phyloP scores from a whole-genome alignment of 2,329 filamentous ascomycete species.

The Zarea fungicola region DNA sequence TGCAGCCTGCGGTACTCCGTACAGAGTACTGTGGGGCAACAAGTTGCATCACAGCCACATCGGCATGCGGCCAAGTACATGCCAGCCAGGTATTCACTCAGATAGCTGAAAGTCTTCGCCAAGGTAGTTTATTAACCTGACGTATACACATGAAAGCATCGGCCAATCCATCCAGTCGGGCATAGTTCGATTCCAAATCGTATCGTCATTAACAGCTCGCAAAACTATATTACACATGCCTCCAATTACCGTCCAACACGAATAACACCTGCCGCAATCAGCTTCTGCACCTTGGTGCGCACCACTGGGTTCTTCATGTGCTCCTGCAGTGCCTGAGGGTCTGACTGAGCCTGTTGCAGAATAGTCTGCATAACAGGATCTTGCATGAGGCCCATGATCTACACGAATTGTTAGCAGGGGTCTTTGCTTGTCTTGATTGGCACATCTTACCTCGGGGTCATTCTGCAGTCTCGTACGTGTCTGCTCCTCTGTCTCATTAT shows the following conservation, averaged over 20 bases:
- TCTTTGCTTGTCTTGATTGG: neutral
- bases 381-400: constrained; percentile 85
- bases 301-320: constrained; percentile 94
- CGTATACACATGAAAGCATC: too few species aligned
- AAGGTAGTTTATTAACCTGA: too few species aligned
- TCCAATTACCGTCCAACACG: constrained; percentile 53
- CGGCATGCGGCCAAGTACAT: too few species aligned
- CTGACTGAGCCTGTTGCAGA: constrained; percentile 89
- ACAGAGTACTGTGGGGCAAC: too few species aligned
- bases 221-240: constrained; percentile 12
- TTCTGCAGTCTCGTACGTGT: constrained; percentile 84
- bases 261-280: constrained; percentile 90
- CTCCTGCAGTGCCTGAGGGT: constrained; percentile 88
- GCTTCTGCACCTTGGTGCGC: constrained; percentile 84
- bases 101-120: too few species aligned
- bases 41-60: too few species aligned
- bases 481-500: constrained; percentile 94
- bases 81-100: too few species aligned
- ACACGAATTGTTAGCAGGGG: constrained; percentile 22
- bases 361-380: constrained; percentile 98
- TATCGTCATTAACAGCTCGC: constrained; percentile 12
- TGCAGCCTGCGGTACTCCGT: too few species aligned
- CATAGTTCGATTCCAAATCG: neutral
- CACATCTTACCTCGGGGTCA: constrained; percentile 73
- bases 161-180: too few species aligned